Conservation (phyloP, 495 filamentous ascomycete species). For the Halenospora varia region DNA sequence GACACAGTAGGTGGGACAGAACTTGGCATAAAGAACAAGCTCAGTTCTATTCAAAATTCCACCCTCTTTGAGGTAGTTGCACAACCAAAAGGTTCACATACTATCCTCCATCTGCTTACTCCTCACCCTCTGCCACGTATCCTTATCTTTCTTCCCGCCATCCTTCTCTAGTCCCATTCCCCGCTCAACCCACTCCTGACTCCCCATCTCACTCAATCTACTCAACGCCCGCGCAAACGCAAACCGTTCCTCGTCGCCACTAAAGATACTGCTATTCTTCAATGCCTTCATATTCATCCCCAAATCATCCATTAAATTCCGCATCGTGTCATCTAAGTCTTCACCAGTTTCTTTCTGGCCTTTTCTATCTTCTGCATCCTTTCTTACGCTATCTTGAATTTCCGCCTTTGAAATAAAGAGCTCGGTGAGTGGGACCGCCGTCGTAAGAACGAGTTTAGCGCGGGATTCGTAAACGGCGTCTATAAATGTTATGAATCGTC, state of each 20-base stretch:
- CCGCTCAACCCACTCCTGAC: constrained; percentile 88
- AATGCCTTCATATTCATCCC: constrained; percentile 81
- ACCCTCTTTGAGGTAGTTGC: no score
- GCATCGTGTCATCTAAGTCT: constrained; percentile 76
- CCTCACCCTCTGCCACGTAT: constrained; percentile 61
- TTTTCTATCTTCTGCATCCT: constrained; percentile 32
- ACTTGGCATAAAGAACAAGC: background rate
- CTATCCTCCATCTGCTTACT: constrained; percentile 70
- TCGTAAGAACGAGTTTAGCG: constrained; percentile 93
- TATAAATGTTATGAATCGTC: constrained; percentile 95
- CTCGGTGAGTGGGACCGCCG: constrained; percentile 74
- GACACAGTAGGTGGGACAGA: background rate
- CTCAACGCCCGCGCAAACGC: constrained; percentile 89
- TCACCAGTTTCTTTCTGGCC: constrained; percentile 44
- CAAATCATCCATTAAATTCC: constrained; percentile 89
- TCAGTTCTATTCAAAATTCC: background rate
- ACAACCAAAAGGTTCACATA: no score
- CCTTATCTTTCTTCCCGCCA: constrained; percentile 57
- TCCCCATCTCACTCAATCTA: constrained; percentile 87
- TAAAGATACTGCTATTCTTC: constrained; percentile 84
- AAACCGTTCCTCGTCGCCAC: constrained; percentile 93
- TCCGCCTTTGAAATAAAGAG: constrained; percentile 87
- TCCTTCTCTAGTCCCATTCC: constrained; percentile 62
- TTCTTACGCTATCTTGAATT: constrained; percentile 49
- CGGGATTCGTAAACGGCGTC: constrained; percentile 85